Base-by-base conservation (phyloP, 169 alveolate species). In the Plasmodium ovale region DNA sequence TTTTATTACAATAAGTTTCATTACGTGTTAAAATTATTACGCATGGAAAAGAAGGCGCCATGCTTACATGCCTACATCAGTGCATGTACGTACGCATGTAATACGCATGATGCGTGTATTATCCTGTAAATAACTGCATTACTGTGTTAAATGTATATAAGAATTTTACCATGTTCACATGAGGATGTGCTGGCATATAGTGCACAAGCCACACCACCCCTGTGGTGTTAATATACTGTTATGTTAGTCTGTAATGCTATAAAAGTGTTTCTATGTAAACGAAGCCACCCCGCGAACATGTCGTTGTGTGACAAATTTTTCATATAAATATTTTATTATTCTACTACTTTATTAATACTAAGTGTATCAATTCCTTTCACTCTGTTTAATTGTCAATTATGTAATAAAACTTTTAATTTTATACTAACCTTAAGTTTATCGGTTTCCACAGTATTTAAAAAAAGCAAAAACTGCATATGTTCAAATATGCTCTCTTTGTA, bases 341-440 rank as follows among this genome's bases (percentile, higher is more conserved):
- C 72, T 56, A 31, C 44, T 59, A 72, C 16, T 58, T 42, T 64
- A 64, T 64, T 64, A 64, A 39, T 67, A 5, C 21, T 58, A 68
- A 68, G 21, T 42, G 21, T 42, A 29, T 68, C 44, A 47, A 14
- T 21, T 70, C 14, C 25, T 72, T 7, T 25, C 37, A 44, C 5
- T 68, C 56, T 60, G 47, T 62, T 77, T 77, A 77, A 77, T 68
- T 77, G 70, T 60, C 72, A 77, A 77, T 72, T 54, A 77, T 77
- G 37, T 65, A 70, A 37, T 23, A 60, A 77, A 62, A 29, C 47
- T 37, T 35, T 10, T 49, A 70, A 12, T 25, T 70, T 70, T 25
- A 44, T 14, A 70, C 27, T 54, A 54, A 54, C 9, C 9, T 39
- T 9, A 5, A 6, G 51, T 39, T 39, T 39, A 5, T 6, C 9